These are phyloP conservation scores for Chloranthus sessilifolius DNA, from an alignment of 164 flowering plant genomes.

Conservation along the genomic window DNA sequence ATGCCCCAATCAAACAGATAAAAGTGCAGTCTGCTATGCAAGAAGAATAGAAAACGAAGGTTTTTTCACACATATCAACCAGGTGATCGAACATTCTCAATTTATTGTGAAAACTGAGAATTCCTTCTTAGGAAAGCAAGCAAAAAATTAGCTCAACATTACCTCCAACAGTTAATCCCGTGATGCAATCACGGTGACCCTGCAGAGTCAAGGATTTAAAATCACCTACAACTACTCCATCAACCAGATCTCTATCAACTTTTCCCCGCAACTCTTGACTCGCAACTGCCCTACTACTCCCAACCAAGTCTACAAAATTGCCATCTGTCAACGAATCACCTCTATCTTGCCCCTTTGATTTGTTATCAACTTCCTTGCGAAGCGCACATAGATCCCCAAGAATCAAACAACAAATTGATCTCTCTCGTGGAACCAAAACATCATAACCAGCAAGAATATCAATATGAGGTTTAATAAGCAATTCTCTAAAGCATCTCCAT, in stretches of 20 bases:
- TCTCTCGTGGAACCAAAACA: constrained; percentile 7
- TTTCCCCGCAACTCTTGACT: constrained; percentile 20
- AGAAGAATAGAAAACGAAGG: too few relatives aligned
- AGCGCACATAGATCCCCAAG: constrained; percentile 45
- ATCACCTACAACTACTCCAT: constrained; percentile 32
- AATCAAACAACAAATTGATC: constrained; percentile 32
- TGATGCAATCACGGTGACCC: constrained; percentile 76
- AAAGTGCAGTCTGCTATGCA: too few relatives aligned
- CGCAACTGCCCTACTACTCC: constrained; percentile 14
- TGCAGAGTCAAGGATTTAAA: constrained; percentile 40
- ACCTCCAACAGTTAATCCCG: constrained; percentile 89
- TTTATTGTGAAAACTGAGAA: too few relatives aligned
- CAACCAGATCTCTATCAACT: constrained; percentile 29
- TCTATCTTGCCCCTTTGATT: constrained; percentile 4
- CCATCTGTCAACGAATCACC: constrained; percentile 15
- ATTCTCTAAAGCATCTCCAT: constrained; percentile 55
- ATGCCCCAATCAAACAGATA: too few relatives aligned
- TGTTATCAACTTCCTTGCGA: constrained; percentile 14
- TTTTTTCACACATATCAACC: too few relatives aligned
- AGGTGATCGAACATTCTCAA: too few relatives aligned
- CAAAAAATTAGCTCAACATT: too few relatives aligned
- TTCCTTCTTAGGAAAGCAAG: too few relatives aligned
- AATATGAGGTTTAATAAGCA: constrained; percentile 31
- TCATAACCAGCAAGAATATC: constrained; percentile 23
- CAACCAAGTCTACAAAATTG: not conserved